Base-by-base conservation (phyloP, 352 stramenopile species). In the Pythium grandisporangium region DNA sequence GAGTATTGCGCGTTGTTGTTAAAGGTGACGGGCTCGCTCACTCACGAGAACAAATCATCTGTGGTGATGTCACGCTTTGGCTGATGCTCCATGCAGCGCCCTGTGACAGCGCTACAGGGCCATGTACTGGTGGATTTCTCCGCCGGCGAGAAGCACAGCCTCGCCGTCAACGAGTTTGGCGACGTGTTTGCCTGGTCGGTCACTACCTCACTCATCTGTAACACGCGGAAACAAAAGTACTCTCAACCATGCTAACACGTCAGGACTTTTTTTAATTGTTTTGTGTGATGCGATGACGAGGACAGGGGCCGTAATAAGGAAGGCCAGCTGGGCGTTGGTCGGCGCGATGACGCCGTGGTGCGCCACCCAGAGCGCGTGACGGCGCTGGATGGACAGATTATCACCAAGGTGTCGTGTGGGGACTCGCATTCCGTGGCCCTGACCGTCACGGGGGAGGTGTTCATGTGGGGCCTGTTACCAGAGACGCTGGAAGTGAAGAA, bases 91-190 rank as follows among this genome's bases (percentile, higher is more conserved):
- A 13, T 34, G 20, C 42, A 88, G 74, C 69, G 58, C 14, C 61
- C 67, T 30, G 55, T 90, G 32, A 55, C 71, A 3, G 55, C 70
- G 52, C 58, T 91, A 16, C 51, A 55, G 12, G 61, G 63, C 19
- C 52, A 86, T 22, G 70, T 75, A 33, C 58, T 91, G 33, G 69
- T 79, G 26, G 77, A 83, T 37, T 85, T 85, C 45, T 83, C 74
- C 2, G 77, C 71, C 1, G 77, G 77, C 16, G 77, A 78, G 41
- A 63, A 80, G 38, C 77, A 91, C 58, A 84, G 69, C 13, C 61
- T 91, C 7, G 74, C 70, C 2, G 66, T 88, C 7, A 91, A 82
- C 30, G 74, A 91, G 38, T 91, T 88, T 38, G 77, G 77, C 37
- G 74, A 88, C 6, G 72, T 91, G 10, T 86, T 86, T 40, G 63